Conservation (phyloP, 257 asterid genomes). For the Solanum commersonii region DNA sequence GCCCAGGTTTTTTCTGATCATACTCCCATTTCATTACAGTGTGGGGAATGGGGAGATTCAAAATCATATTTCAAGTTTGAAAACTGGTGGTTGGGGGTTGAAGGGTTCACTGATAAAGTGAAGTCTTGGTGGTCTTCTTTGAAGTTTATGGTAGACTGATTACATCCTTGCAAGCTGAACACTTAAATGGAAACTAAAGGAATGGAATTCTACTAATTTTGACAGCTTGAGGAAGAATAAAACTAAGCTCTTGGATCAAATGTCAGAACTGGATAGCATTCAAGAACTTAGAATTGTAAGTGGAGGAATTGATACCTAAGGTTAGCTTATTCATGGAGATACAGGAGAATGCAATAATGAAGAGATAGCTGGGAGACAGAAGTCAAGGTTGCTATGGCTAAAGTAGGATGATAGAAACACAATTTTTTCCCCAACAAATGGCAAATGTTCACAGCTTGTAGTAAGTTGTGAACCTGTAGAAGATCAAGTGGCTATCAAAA, state of each 20-base stretch:
- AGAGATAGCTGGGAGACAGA: neutral
- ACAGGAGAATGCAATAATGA: neutral
- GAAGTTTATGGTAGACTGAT: neutral
- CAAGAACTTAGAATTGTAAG: neutral
- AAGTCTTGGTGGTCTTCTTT: neutral
- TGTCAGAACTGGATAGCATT: neutral
- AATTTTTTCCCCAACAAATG: neutral
- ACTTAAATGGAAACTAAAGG: neutral
- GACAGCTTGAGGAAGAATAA: neutral
- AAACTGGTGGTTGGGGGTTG: neutral
- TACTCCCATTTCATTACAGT: neutral
- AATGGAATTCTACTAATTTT: neutral
- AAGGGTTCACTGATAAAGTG: neutral
- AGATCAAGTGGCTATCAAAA: neutral
- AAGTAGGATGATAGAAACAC: neutral
- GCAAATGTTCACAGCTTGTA: neutral
- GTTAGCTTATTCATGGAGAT: neutral
- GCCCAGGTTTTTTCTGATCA: neutral
- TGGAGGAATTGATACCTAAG: neutral
- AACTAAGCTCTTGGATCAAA: neutral
- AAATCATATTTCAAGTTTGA: neutral
- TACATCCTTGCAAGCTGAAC: neutral
- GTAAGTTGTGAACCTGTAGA: neutral
- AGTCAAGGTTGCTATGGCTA: neutral
- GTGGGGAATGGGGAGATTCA: neutral